These are phyloP conservation scores for Solanum hybrid DNA, from an alignment of 305 asterid genomes.

Conservation along the genomic window DNA sequence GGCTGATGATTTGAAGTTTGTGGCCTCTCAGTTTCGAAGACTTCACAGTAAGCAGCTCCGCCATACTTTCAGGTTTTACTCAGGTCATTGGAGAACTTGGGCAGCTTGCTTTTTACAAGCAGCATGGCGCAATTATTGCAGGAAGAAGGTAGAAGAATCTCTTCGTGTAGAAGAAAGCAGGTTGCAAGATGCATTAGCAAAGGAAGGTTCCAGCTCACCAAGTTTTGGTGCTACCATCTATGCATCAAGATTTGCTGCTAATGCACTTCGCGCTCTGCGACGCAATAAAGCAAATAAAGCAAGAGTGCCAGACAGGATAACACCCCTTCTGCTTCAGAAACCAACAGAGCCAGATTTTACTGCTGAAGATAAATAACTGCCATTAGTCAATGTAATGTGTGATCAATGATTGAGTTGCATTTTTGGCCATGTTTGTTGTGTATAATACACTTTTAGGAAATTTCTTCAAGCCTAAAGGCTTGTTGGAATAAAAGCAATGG, in stretches of 20 bases:
- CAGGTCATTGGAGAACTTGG: slow-evolving; percentile 46
- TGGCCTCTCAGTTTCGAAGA: slow-evolving; percentile 38
- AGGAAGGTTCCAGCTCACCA: slow-evolving; percentile 26
- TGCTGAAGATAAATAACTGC: slow-evolving; percentile 20
- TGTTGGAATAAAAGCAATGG: not conserved
- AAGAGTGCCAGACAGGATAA: slow-evolving; percentile 26
- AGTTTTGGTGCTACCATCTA: slow-evolving; percentile 40
- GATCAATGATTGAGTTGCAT: not conserved
- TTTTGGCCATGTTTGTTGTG: not conserved
- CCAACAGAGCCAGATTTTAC: slow-evolving; percentile 44
- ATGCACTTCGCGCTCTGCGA: slow-evolving; percentile 31
- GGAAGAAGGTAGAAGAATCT: slow-evolving; percentile 39
- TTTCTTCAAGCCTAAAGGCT: not conserved
- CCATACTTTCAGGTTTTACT: slow-evolving; percentile 40
- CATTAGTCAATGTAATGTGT: not conserved
- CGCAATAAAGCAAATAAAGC: slow-evolving; percentile 23
- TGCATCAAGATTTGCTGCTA: slow-evolving; percentile 38
- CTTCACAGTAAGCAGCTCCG: slow-evolving; percentile 44
- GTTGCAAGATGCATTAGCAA: slow-evolving; percentile 32
- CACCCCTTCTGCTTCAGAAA: slow-evolving; percentile 33
- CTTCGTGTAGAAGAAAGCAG: slow-evolving; percentile 32
- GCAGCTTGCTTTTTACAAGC: slow-evolving; percentile 42
- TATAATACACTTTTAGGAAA: not conserved
- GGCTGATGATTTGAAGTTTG: slow-evolving; percentile 38
- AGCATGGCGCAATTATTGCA: slow-evolving; percentile 31